Base-by-base conservation (phyloP, 768 basidiomycete species). In the Galerina marginata region DNA sequence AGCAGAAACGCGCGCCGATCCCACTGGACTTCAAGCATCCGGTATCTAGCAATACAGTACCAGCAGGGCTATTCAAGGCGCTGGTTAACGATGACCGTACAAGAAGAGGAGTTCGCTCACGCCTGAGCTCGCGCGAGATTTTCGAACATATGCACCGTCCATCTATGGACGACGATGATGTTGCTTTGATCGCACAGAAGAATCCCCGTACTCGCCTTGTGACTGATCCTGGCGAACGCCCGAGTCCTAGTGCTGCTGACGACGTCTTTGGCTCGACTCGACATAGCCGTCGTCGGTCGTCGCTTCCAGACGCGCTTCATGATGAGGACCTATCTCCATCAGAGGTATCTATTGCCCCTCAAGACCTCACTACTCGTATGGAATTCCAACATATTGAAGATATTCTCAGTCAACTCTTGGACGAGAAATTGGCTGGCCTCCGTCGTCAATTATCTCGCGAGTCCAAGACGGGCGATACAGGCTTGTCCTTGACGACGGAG, bases 61-160 rank as follows among this genome's bases (percentile, higher is more conserved):
- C 93, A 16, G 93, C 93, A 37, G 91, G 91, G 2, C 69, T 94
- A 57, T 95, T 95, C 83, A 93, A 93, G 75, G 90, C 91, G 10
- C 79, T 92, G 51, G 86, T 83, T 26, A 83, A 74, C 15, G 91
- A 93, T 46, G 90, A 90, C 62, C 81, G 88, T 45, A 87, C 88
- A 2, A 84, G 91, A 57, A 79, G 86, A 46, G 79, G 79, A 46
- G 90, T 91, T n/a, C 88, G 90, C 48, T 93, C 92, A 20, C 82
- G 91, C 39, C 81, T 93, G 58, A 80, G 85, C 70, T 93, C 91
- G 9, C 83, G 84, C 45, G 93, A 93, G 61, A 81, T 87, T 51
- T 89, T 86, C 67, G 91, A 90, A 6, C 85, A 88, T 64, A 81
- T 83, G 39, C 84, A 80, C 5, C 78, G 83, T 36, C 90, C 89